Conservation (phyloP, 2,329 filamentous ascomycete genomes). For the Xylaria sp. region DNA sequence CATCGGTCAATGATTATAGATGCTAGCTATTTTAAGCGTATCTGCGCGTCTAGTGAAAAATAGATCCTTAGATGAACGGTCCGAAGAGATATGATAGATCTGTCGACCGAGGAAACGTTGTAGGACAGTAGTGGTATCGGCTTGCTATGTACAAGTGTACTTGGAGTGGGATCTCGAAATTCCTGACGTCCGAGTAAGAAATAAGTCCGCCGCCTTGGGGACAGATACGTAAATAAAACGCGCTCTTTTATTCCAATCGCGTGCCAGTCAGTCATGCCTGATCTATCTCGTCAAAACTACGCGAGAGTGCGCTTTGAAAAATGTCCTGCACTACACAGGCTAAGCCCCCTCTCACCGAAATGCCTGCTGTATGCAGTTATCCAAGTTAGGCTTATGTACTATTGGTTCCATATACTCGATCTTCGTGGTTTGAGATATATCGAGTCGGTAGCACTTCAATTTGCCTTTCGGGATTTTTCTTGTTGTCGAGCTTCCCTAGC, state of each 20-base stretch:
- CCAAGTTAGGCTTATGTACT: constrained; percentile 24
- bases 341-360: constrained; percentile 13
- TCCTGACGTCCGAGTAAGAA: constrained; percentile 26
- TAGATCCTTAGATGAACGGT: constrained; percentile 11
- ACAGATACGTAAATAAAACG: constrained; percentile 24
- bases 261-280: constrained; percentile 14
- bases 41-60: constrained; percentile 21
- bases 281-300: constrained; percentile 22
- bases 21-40: constrained; percentile 19
- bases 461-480: constrained; percentile 76
- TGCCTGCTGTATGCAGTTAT: constrained; percentile 28
- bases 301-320: constrained; percentile 15
- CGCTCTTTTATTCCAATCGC: constrained; percentile 27
- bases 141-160: constrained; percentile 39
- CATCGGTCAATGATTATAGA: constrained; percentile 6
- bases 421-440: constrained; percentile 13
- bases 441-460: constrained; percentile 37
- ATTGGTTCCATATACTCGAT: neutral
- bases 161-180: constrained; percentile 20
- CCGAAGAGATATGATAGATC: constrained; percentile 12
- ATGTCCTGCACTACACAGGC: constrained; percentile 20
- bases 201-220: constrained; percentile 22
- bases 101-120: constrained; percentile 24
- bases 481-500: constrained; percentile 84
- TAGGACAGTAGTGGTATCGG: constrained; percentile 35